Base-by-base conservation (phyloP, 2,329 filamentous ascomycete genomes). In the Coleophoma eucalyptorum region DNA sequence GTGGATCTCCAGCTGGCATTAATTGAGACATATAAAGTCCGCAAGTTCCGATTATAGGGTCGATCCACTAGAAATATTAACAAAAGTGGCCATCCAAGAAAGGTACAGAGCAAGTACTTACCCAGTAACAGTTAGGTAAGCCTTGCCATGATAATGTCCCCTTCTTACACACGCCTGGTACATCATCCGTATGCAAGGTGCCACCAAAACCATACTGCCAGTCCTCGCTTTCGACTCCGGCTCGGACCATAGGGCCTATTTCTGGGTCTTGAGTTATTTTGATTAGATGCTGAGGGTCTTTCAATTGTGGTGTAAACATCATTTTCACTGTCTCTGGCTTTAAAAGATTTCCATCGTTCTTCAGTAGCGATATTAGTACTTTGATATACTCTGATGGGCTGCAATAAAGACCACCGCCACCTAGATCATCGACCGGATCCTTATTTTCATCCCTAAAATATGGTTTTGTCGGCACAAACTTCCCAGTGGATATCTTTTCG, bases 261-360 rank as follows among this genome's bases (percentile, higher is more conserved):
- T 62, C 66, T n/a, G n/a, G n/a, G n/a, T n/a, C n/a, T n/a, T n/a
- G n/a, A n/a, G n/a, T n/a, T n/a, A n/a, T n/a, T n/a, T 35, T 71
- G 63, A 49, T 66, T 57, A 5, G 58, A 60, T 4, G 66, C 2
- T 43, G 67, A 43, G 60, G 63, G 7, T 67, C 55, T 8, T 66
- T 63, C 41, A 68, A 60, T 6, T 72, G 65, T 0, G 75, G 66
- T 50, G 65, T 54, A 55, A 79, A 79, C 63, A 80, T 69, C 31
- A 64, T 53, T 0, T 70, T 64, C 0, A 72, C 67, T 0, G 69
- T 76, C 5, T 62, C 62, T 0, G 66, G 64, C 21, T 63, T 67
- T 10, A 81, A 68, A 0, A 80, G 57, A 32, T 66, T 72, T 35
- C 15, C 33, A 46, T 80, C 76, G 47, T 80, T 70, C 4, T 65